Base-by-base conservation (phyloP, 345 rosid genomes). In the Acer saccharum region DNA sequence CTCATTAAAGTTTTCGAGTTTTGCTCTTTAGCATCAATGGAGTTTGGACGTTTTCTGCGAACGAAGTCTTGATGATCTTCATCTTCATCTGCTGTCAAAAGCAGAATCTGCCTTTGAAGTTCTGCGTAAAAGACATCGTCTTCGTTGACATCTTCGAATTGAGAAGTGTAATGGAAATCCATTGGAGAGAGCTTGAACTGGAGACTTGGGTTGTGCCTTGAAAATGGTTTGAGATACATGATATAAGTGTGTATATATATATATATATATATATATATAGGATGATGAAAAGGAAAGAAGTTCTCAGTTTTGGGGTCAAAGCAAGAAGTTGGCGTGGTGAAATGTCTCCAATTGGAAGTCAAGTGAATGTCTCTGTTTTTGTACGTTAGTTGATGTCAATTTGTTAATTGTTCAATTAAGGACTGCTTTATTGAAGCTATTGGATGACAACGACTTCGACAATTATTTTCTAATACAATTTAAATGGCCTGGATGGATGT, bases 51-150 rank as follows among this genome's bases (percentile, higher is more conserved):
- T 57, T 32, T 10, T 12, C 25, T 58, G 32, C 10, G 52, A 12
- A 10, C 58, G 32, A 48, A 35, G 54, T 29, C 63, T 11, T 7
- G 17, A 54, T 6, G 4, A 60, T 77, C 80, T 0, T 75, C 85
- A 6, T 85, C 87, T 2, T 85, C 86, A 5, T 89, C 89, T 2
- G 86, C 87, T 12, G 86, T 89, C 77, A 82, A 65, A 46, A 82
- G 81, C 78, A 86, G 81, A 80, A 89, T 75, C 82, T 86, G 87
- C 81, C 76, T 81, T 69, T 76, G 65, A 25, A 84, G 78, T 39
- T 87, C 86, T 1, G 80, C 77, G 23, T 81, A 89, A 79, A 78
- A 80, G 62, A 29, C 80, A 68, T 85, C 87, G 10, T 85, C 86
- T 50, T 76, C 84, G 13, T 71, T 77, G 29, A 39, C 80, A 23